Conservation (phyloP, 2,329 filamentous ascomycete genomes). For the Scedosporium minutisporum region DNA sequence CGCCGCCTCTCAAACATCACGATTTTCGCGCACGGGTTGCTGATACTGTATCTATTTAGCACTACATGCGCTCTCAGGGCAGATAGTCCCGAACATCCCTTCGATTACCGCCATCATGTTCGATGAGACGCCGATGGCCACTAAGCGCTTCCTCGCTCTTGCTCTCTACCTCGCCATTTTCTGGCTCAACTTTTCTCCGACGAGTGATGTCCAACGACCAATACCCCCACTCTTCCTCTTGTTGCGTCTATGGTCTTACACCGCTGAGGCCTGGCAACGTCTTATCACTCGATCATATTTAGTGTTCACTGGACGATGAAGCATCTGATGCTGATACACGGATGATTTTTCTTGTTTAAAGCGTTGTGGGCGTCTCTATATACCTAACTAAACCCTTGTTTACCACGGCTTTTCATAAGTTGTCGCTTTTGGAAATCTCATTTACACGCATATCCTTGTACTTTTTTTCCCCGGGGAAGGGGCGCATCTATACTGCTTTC, state of each 20-base stretch:
- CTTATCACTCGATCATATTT: not conserved
- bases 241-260: not conserved
- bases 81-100: not conserved
- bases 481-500: not conserved
- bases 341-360: constrained; percentile 5
- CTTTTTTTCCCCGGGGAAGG: not conserved
- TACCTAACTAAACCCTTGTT: not conserved
- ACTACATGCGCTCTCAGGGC: constrained; percentile 19
- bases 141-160: not conserved
- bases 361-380: not conserved
- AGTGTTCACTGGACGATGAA: not conserved
- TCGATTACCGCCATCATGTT: not conserved
- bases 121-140: not conserved
- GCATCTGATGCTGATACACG: constrained; percentile 3
- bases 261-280: not conserved
- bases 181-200: not conserved
- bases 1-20: not conserved
- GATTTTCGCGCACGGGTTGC: not conserved
- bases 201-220: not conserved
- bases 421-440: not conserved
- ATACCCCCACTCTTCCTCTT: not conserved
- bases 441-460: not conserved
- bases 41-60: not conserved
- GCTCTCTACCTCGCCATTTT: not conserved
- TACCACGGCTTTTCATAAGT: not conserved